Evolutionary conservation across 2,329 filamentous ascomycete genomes (phyloP).

Genomic region (Claviceps sp.): DNA sequence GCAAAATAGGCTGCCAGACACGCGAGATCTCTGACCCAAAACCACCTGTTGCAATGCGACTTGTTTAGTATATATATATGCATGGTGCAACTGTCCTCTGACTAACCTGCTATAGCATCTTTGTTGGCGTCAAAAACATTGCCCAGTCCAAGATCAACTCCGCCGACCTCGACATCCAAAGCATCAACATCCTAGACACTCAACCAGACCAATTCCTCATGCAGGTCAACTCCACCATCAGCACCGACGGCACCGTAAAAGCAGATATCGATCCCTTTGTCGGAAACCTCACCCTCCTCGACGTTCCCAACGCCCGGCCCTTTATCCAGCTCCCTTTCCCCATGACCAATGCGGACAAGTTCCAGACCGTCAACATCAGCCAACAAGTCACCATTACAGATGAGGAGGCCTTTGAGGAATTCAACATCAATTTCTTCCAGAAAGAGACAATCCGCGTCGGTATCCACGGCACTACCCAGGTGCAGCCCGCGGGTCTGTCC

Average conservation of each 20-base stretch:
- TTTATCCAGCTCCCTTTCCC: conserved; percentile 41
- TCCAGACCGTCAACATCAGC: conserved; percentile 38
- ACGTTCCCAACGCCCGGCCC: conserved; percentile 29
- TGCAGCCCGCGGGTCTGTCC: conserved; percentile 36
- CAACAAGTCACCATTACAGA: conserved; percentile 34
- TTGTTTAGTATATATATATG: no score
- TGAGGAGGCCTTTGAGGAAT: conserved; percentile 34
- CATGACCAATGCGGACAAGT: conserved; percentile 31
- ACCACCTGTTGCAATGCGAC: no score
- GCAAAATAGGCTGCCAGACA: no score
- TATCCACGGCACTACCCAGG: conserved; percentile 36
- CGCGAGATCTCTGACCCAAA: no score
- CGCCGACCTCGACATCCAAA: conserved; percentile 37
- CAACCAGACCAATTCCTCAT: conserved; percentile 32
- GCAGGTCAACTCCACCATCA: conserved; percentile 43
- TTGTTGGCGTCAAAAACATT: conserved; percentile 42
- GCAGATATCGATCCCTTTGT: conserved; percentile 37
- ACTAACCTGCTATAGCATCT: conserved; percentile 28
- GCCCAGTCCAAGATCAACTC: conserved; percentile 42
- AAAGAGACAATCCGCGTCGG: conserved; percentile 37
- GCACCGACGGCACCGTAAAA: conserved; percentile 35
- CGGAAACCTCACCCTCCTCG: conserved; percentile 42
- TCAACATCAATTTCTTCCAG: conserved; percentile 40
- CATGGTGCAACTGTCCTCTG: neutral
- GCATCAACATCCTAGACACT: conserved; percentile 35